Base-by-base conservation (phyloP, 352 stramenopile genomes). In the Plasmopara halstedii region DNA sequence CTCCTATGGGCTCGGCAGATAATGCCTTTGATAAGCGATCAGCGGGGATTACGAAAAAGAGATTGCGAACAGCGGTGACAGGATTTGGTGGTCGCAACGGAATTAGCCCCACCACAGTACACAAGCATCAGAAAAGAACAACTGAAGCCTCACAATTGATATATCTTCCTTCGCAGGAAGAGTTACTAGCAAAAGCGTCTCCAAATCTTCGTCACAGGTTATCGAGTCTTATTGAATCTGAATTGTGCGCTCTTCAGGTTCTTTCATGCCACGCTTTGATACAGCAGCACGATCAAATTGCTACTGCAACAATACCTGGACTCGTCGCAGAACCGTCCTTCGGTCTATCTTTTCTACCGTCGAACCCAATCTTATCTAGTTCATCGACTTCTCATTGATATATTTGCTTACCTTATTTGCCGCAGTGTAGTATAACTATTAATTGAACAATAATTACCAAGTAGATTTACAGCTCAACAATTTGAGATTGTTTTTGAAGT, bases 181-280 rank as follows among this genome's bases (percentile, higher is more conserved):
- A 91, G 32, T 50, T 91, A 36, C 52, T 91, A 17, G 72, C 75
- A 39, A 83, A 76, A 33, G 76, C 80, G 10, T 83, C 79, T 1
- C 76, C 79, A 8, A 82, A 70, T 37, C 64, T 89, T 44, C 74
- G 78, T 14, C 70, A 81, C 20, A 73, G 75, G 7, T 46, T 89
- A 22, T 81, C 78, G 14, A 83, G 68, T 43, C 64, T 91, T 10
- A 84, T 87, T 38, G 79, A 91, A 56, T 65, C 76, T 2, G 79
- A 91, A 48, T 50, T 91, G 33, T 88, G 74, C 38, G 79, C 79
- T 22, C 67, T 91, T 20, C 79, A 91, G 58, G 79, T 91, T 36
- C 70, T 91, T 3, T 87, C 72, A 29, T 86, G 73, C 52, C 85
- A 83, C 36, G 72, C 73, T 6, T 67, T 81, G 53, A 56, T 84